A percentile compares a stretch with the other conserved stretches of the same genome.
phyloP scores from a whole-genome alignment of 352 stramenopile genomes.

The Phytophthora sp. region DNA sequence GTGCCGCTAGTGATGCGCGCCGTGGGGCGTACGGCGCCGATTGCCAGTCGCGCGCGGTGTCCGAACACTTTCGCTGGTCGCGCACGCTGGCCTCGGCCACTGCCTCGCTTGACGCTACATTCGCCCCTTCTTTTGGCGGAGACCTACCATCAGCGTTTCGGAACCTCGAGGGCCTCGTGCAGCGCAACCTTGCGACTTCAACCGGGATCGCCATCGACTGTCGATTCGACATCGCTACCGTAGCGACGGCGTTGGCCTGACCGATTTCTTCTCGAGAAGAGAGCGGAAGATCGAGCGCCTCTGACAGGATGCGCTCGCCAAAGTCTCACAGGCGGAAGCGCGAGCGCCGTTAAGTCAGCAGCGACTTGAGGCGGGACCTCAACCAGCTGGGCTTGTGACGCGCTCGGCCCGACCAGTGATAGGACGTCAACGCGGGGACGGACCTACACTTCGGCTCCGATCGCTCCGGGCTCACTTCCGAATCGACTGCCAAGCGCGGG shows the following conservation, averaged over 20 bases:
- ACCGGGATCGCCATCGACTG: not conserved
- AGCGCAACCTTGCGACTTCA: not conserved
- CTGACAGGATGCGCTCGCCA: no score
- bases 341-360: constrained; percentile 1
- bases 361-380: constrained; percentile 14
- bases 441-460: constrained; percentile 8
- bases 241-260: not conserved
- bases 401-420: constrained; percentile 21
- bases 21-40: no score
- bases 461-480: constrained; percentile 12
- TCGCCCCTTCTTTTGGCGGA: no score
- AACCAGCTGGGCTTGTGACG: constrained; percentile 31
- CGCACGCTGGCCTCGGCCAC: no score
- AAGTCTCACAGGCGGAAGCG: not conserved
- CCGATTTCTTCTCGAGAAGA: no score
- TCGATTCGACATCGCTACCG: no score
- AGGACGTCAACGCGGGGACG: not conserved
- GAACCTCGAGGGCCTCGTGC: not conserved
- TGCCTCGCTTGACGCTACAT: no score
- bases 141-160: no score
- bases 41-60: not conserved
- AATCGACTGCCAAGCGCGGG: constrained; percentile 6
- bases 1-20: not conserved
- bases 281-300: no score
- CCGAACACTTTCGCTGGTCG: not conserved